These are phyloP conservation scores for Magnusiomyces tetraspermus DNA, from an alignment of 1,139 yeast species.

Conservation along the genomic window DNA sequence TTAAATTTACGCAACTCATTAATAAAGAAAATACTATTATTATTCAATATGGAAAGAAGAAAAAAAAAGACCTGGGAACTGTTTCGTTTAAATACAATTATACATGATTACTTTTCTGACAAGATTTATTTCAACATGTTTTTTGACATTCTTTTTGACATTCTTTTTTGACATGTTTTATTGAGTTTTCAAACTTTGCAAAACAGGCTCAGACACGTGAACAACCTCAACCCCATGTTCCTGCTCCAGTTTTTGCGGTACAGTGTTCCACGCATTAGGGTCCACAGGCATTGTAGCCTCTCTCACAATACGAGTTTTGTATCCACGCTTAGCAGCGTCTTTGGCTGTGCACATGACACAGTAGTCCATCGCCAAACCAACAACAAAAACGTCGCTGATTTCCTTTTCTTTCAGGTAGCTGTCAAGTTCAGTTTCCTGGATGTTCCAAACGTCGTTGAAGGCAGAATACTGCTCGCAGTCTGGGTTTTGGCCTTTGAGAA, in stretches of 20 bases:
- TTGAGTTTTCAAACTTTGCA: no score
- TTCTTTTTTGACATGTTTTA: no score
- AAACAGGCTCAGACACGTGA: no score
- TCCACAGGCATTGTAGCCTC: constrained; percentile 46
- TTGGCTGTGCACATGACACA: constrained; percentile 73
- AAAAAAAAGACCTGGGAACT: no score
- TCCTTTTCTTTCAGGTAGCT: constrained; percentile 36
- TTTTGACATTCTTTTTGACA: no score
- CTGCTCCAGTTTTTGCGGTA: constrained; percentile 4
- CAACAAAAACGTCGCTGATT: constrained; percentile 57
- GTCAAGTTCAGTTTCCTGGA: constrained; percentile 59
- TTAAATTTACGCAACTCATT: no score
- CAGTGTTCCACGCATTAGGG: constrained; percentile 22
- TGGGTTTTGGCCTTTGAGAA: constrained; percentile 59
- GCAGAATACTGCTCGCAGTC: constrained; percentile 89
- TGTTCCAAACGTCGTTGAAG: constrained; percentile 68
- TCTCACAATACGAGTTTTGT: constrained; percentile 49
- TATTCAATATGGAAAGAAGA: no score
- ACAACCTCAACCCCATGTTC: constrained; percentile 10
- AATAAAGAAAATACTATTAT: no score
- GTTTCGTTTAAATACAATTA: no score
- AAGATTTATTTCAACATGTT: no score
- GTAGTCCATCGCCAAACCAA: constrained; percentile 78
- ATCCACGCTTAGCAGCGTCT: constrained; percentile 57
- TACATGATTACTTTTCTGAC: no score